Evolutionary conservation across 2,329 filamentous ascomycete species (phyloP).

Genomic region (Paecilomyces variotii): DNA sequence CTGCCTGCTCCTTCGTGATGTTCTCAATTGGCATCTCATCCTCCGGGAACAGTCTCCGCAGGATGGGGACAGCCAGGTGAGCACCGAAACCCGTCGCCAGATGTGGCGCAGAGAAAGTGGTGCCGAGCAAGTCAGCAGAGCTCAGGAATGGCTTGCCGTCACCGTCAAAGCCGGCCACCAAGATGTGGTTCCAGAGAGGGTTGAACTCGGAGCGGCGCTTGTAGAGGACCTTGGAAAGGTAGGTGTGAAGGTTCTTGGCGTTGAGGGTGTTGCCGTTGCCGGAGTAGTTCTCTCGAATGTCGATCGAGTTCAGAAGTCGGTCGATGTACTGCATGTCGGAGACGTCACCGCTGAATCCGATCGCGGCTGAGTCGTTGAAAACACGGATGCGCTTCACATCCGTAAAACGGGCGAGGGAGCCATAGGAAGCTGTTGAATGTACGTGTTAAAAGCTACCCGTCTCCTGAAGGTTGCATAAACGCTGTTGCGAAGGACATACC

Average conservation of each 20-base stretch:
- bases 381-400: slow-evolving; percentile 90
- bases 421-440: slow-evolving; percentile 69
- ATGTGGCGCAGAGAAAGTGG: slow-evolving; percentile 79
- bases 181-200: slow-evolving; percentile 91
- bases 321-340: slow-evolving; percentile 99
- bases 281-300: slow-evolving; percentile 82
- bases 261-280: slow-evolving; percentile 53
- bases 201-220: slow-evolving; percentile 91
- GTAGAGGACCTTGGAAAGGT: slow-evolving; percentile 94
- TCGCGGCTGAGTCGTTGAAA: slow-evolving; percentile 74
- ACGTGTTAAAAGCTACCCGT: slow-evolving; percentile 8
- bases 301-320: slow-evolving; percentile 76
- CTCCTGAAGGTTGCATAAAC: neutral
- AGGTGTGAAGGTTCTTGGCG: slow-evolving; percentile 92
- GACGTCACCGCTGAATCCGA: slow-evolving; percentile 94
- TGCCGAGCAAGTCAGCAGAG: slow-evolving; percentile 83
- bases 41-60: slow-evolving; percentile 75
- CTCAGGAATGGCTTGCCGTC: slow-evolving; percentile 79
- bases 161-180: slow-evolving; percentile 82
- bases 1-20: slow-evolving; percentile 68
- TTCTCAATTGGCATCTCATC: slow-evolving; percentile 62
- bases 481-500: slow-evolving; percentile 46
- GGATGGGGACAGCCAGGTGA: slow-evolving; percentile 84
- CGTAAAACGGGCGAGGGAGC: slow-evolving; percentile 91
- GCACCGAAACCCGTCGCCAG: slow-evolving; percentile 90